Evolutionary conservation across 345 rosid species (phyloP).

Genomic region (Gossypium turneri): DNA sequence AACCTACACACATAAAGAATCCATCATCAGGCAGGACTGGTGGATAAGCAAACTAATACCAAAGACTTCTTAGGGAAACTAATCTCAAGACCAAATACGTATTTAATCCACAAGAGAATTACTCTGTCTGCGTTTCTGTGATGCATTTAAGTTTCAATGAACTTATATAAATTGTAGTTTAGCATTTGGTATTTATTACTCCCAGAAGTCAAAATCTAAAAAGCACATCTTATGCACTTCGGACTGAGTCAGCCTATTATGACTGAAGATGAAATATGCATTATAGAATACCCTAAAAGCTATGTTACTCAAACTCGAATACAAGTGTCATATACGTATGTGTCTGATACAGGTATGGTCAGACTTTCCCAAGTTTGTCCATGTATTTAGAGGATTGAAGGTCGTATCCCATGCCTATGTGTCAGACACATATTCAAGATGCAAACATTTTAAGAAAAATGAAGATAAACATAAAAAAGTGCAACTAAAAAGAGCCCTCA

Average conservation of each 20-base stretch:
- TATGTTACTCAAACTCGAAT: too few species aligned
- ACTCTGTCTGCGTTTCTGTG: not conserved
- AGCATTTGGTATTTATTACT: not conserved
- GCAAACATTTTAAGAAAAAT: not conserved
- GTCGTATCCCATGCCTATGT: not conserved
- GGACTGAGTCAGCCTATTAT: not conserved
- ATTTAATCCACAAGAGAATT: constrained; percentile 5
- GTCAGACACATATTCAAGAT: not conserved
- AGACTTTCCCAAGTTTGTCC: not conserved
- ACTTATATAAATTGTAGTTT: not conserved
- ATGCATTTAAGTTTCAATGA: not conserved
- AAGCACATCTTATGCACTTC: not conserved
- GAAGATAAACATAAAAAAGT: not conserved
- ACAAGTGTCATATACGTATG: too few species aligned
- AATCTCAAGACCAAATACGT: not conserved
- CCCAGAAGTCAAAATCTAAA: not conserved
- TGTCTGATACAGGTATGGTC: too few species aligned
- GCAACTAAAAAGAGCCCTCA: constrained; percentile 11
- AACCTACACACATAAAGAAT: too few species aligned
- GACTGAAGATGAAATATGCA: not conserved
- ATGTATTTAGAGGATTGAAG: not conserved
- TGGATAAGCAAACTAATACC: not conserved
- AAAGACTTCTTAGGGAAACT: not conserved
- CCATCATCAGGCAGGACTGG: not conserved
- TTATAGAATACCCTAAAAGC: not conserved